Conservation (phyloP, 2,329 filamentous ascomycete species). For the Nigrograna mackinnonii region DNA sequence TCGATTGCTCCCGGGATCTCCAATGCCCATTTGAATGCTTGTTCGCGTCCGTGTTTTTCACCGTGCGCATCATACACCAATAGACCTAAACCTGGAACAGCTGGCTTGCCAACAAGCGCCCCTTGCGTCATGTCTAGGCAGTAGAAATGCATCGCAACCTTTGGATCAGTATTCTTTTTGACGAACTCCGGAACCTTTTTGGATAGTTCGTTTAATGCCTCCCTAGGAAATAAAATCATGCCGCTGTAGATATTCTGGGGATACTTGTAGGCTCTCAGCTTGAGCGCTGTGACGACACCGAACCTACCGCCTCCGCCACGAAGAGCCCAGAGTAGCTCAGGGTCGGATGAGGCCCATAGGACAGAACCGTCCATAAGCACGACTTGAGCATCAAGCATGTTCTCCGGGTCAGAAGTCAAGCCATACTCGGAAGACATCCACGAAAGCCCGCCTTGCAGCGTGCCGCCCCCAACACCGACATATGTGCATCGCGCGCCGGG, state of each 20-base stretch:
- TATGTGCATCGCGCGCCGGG: slow-evolving; percentile 41
- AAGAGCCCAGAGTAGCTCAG: slow-evolving; percentile 47
- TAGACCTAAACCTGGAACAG: slow-evolving; percentile 23
- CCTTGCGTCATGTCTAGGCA: slow-evolving; percentile 19
- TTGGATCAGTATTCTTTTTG: slow-evolving; percentile 23
- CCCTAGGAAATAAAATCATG: slow-evolving; percentile 11
- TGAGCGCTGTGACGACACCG: slow-evolving; percentile 29
- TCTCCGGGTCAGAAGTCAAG: slow-evolving; percentile 43
- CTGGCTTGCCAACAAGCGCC: slow-evolving; percentile 15
- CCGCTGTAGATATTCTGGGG: slow-evolving; percentile 22
- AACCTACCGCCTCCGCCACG: slow-evolving; percentile 45
- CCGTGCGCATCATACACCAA: slow-evolving; percentile 34
- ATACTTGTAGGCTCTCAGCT: slow-evolving; percentile 28
- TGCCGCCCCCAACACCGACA: slow-evolving; percentile 45
- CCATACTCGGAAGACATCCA: slow-evolving; percentile 46
- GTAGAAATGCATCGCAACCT: slow-evolving; percentile 30
- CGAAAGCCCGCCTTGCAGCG: slow-evolving; percentile 42
- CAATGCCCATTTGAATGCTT: slow-evolving; percentile 32
- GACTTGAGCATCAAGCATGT: slow-evolving; percentile 45
- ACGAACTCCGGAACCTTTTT: slow-evolving; percentile 25
- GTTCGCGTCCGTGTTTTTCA: slow-evolving; percentile 27
- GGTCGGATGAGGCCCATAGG: slow-evolving; percentile 43
- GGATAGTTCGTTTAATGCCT: slow-evolving; percentile 11
- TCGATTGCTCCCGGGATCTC: slow-evolving; percentile 26
- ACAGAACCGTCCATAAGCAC: slow-evolving; percentile 41